Percentiles rank a stretch among this genome's conserved stretches.
Conservation (phyloP, 306 rosid genomes). For the Vachellia collinsii region DNA sequence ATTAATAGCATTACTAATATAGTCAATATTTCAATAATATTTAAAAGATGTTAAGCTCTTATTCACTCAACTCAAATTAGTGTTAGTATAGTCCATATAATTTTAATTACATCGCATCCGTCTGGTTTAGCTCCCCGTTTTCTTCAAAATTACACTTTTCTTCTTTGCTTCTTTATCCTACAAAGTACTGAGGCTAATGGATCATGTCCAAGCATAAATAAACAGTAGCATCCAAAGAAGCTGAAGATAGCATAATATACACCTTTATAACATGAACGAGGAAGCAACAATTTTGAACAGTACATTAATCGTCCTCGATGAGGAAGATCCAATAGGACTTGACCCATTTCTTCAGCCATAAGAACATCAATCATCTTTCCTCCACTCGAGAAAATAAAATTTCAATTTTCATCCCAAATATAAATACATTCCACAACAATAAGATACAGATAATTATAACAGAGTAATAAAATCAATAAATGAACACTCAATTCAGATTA, state of each 20-base stretch:
- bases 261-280: slow-evolving; percentile 22
- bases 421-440: slow-evolving; percentile 44
- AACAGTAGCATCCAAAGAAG: neutral
- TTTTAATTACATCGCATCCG: neutral
- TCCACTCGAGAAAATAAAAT: slow-evolving; percentile 34
- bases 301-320: slow-evolving; percentile 16
- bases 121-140: neutral
- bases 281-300: slow-evolving; percentile 26
- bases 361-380: slow-evolving; percentile 11
- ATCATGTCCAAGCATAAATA: neutral
- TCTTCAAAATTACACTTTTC: no score
- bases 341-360: slow-evolving; percentile 21
- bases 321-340: slow-evolving; percentile 4
- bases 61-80: neutral
- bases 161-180: neutral
- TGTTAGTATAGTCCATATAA: no score
- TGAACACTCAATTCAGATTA: slow-evolving; percentile 52
- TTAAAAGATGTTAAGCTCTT: neutral
- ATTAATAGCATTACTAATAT: neutral
- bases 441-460: slow-evolving; percentile 44
- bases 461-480: slow-evolving; percentile 43
- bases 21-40: neutral
- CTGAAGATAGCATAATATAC: slow-evolving; percentile 1
- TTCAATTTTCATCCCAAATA: slow-evolving; percentile 48
- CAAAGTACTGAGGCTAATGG: neutral